These are phyloP conservation scores for Tetragonia tetragonoides DNA, from an alignment of 148 eudicot genomes.

Conservation along the genomic window DNA sequence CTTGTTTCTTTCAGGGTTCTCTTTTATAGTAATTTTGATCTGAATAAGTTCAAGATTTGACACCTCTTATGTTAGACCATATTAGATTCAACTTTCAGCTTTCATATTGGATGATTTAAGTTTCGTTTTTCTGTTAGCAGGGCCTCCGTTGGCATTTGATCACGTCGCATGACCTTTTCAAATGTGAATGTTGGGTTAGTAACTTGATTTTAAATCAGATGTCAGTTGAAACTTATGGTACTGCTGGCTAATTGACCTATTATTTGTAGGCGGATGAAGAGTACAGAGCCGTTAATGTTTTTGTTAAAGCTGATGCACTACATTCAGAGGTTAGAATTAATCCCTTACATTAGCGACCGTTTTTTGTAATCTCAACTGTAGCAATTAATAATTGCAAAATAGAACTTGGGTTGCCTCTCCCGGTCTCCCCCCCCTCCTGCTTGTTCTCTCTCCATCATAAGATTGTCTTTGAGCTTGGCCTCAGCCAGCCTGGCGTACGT, in stretches of 20 bases:
- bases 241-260: constrained; percentile 17
- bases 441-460: no score
- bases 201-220: constrained; percentile 23
- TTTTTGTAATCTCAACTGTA: no score
- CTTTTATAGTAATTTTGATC: background rate
- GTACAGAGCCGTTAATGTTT: constrained; percentile 73
- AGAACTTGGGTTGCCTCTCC: no score
- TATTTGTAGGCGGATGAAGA: constrained; percentile 61
- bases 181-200: constrained; percentile 89
- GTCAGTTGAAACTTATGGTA: background rate
- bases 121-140: constrained; percentile 37
- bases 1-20: background rate
- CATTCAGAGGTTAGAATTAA: constrained; percentile 57
- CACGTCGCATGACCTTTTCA: constrained; percentile 85
- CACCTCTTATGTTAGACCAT: background rate
- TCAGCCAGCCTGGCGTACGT: no score
- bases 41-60: background rate
- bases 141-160: constrained; percentile 73
- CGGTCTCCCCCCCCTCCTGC: no score
- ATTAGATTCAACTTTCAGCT: background rate
- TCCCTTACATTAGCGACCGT: background rate
- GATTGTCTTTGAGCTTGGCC: no score
- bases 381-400: no score
- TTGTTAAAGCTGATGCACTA: constrained; percentile 60
- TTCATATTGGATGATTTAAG: constrained; percentile 7